Base-by-base conservation (phyloP, 2,329 filamentous ascomycete genomes). In the Phialophora expanda region DNA sequence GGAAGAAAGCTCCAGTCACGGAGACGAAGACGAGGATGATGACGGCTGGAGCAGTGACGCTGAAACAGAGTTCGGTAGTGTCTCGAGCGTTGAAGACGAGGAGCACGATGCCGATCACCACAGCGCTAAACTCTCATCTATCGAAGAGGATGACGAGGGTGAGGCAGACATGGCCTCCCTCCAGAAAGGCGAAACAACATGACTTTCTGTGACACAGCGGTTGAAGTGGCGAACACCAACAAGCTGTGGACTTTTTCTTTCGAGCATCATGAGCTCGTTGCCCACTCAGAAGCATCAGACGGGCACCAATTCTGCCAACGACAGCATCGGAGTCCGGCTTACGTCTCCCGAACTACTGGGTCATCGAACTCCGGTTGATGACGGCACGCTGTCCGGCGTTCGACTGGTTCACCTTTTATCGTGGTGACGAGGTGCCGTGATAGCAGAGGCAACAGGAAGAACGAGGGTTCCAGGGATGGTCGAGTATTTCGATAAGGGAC, bases 11-110 rank as follows among this genome's bases (percentile, higher is more conserved):
- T 58, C 56, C 14, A 58, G 41, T 32, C 5, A 20, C 4, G 56
- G n/a, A 22, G 46, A 50, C 22, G 20, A 22, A 12, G 46, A 50
- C 46, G 46, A 50, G 20, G 46, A 50, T 12, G 7, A 54, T 30
- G 11, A 54, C 11, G 51, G 28, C n/a, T 60, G 57, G 57, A 60
- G 57, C 57, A 60, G 57, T 41, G 57, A 60, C 57, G 57, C 53
- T 17, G 57, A 60, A 46, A 60, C 57, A 22, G 57, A 60, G 20
- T 60, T 60, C 22, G 57, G 57, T 20, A 60, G 57, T 12, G 57
- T 60, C 28, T 60, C 57, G 26, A 60, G 57, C 22, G 46, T 60
- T 12, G 57, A 60, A 9, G 57, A 60, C 6, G 57, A 60, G 2
- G 14, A 38, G 9, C 7, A 38, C 30, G 26, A 11, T 11, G 24